Conservation (phyloP, 108 stramenopile genomes). For the Cyclotella atomus region DNA sequence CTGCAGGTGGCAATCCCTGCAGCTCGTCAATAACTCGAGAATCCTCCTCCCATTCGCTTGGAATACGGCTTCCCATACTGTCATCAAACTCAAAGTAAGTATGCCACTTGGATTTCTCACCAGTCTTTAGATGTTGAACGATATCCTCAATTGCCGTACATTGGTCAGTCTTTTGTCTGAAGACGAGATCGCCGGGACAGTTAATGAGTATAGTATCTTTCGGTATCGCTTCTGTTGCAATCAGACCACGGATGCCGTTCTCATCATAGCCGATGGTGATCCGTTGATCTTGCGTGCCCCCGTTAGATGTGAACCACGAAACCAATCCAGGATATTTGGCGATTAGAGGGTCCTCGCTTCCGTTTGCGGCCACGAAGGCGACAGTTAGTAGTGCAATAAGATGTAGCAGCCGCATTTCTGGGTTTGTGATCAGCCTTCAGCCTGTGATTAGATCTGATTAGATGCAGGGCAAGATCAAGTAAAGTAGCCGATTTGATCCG, state of each 20-base stretch:
- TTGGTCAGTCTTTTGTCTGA: slow-evolving; percentile 2
- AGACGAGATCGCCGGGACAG: slow-evolving; percentile 24
- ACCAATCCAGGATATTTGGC: slow-evolving; percentile 42
- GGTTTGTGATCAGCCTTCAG: too few relatives aligned
- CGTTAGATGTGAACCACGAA: slow-evolving; percentile 38
- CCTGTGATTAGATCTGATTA: too few relatives aligned
- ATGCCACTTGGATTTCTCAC: slow-evolving; percentile 39
- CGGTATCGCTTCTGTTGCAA: slow-evolving; percentile 38
- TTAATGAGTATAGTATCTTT: slow-evolving; percentile 41
- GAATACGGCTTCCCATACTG: slow-evolving; percentile 25
- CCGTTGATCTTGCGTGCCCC: slow-evolving; percentile 41
- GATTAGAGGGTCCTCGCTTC: slow-evolving; percentile 28
- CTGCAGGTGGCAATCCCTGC: slow-evolving; percentile 44
- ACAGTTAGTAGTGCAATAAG: too few relatives aligned
- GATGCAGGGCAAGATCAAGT: too few relatives aligned
- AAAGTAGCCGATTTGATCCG: too few relatives aligned
- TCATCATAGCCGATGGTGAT: slow-evolving; percentile 42
- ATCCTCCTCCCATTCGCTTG: slow-evolving; percentile 30
- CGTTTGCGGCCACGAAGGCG: too few relatives aligned
- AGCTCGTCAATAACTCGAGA: slow-evolving; percentile 33
- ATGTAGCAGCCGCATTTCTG: background rate
- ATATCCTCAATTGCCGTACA: slow-evolving; percentile 26
- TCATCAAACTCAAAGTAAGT: slow-evolving; percentile 48
- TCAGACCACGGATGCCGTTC: slow-evolving; percentile 38
- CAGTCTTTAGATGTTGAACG: slow-evolving; percentile 21